A percentile compares a stretch with the other conserved stretches of the same genome.
Conservation (phyloP, 805 yeast species). For the Candida hungchunana region DNA sequence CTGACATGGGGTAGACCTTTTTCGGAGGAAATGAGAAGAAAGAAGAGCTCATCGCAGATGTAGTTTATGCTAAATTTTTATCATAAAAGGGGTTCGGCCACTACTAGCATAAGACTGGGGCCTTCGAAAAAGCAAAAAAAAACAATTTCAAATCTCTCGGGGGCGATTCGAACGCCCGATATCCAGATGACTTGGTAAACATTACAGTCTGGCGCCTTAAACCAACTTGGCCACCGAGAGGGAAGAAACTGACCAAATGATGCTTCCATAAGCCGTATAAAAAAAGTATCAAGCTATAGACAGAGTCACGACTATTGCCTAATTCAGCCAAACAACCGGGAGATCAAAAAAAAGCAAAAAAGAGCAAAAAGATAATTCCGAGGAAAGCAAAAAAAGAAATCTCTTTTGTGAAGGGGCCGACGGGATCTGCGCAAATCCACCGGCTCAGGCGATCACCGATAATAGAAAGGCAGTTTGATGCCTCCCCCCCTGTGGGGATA, state of each 20-base stretch:
- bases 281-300: background rate
- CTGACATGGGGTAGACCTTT: conserved; percentile 5
- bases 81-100: no score
- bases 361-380: background rate
- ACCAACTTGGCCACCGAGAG: conserved; percentile 45
- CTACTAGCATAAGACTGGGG: no score
- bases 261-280: background rate
- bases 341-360: background rate
- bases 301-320: no score
- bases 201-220: conserved; percentile 44
- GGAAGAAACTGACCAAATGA: no score
- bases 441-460: no score
- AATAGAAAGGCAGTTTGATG: no score
- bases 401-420: background rate
- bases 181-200: conserved; percentile 7
- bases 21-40: no score
- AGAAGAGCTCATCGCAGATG: conserved; percentile 11
- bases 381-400: no score
- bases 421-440: background rate
- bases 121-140: no score
- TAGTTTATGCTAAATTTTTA: no score
- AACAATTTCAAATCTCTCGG: conserved; percentile 1
- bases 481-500: no score
- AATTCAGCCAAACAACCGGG: background rate
- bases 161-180: conserved; percentile 2